Base-by-base conservation (phyloP, 1,284 basidiomycete genomes). In the Trametes sp. region DNA sequence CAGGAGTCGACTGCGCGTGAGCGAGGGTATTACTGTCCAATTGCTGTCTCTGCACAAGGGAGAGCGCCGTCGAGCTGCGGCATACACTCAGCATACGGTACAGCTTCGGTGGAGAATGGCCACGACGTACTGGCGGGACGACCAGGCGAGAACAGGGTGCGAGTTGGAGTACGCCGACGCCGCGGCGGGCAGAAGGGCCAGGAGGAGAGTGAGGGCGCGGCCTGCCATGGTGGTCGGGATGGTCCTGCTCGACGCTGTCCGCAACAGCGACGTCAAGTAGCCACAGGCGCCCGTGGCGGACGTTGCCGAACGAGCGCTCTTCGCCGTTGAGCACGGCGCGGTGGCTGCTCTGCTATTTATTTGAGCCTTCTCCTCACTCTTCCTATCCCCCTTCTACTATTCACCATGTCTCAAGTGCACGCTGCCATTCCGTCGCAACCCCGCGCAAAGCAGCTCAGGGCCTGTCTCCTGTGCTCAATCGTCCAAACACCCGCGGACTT, bases 401-500 rank as follows among this genome's bases (percentile, higher is more conserved):
- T 35, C 33, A 19, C 21, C 44, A 75, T 75, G 74, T 73, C 73
- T 33, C 72, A 72, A 64, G 62, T 44, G 24, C 70, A 72, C 61
- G 83, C 83, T 35, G 33, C 80, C 0, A 87, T 92, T 64, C 90
- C 89, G 9, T 68, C 80, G 1, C 83, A 86, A 60, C 83, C 87
- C 33, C 87, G 84, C 66, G 87, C 88, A 46, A 89, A 87, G 68
- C 84, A 90, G 62, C 86, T 97, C 21, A 86, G 96, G 65, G 95
- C 96, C 29, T 98, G 96, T 72, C 83, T 98, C 7, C 85, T 97
- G 33, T 98, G 96, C 77, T 98, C 94, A 11, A 88, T 96, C 67
- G 87, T 98, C 44, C 95, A 96, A 74, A 83, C 88, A 0, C 88
- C 94, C 0, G 81, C 83, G 59, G 97, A 98, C 70, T 99, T 98